These are phyloP conservation scores for Allium sativum DNA, from an alignment of 106 monocot genomes.

Conservation along the genomic window DNA sequence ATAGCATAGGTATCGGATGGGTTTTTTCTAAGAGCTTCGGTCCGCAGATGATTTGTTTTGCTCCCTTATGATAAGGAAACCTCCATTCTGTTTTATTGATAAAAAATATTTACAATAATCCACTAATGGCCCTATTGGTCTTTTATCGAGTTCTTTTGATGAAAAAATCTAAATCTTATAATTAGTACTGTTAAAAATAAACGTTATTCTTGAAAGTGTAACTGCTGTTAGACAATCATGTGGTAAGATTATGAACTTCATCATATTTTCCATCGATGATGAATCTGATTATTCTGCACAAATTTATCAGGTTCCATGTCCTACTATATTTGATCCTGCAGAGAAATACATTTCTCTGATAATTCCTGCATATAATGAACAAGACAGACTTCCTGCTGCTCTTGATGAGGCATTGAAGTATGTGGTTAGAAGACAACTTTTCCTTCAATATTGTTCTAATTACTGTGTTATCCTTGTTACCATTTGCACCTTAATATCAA, in stretches of 20 bases:
- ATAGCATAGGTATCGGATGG: too few species aligned
- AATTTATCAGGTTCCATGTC: conserved; percentile 62
- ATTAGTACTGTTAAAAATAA: too few species aligned
- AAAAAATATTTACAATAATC: too few species aligned
- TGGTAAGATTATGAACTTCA: neutral
- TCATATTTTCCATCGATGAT: neutral
- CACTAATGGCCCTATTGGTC: too few species aligned
- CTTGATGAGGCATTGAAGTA: conserved; percentile 78
- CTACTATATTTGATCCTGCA: conserved; percentile 87
- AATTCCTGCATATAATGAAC: conserved; percentile 91
- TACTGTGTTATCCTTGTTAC: too few species aligned
- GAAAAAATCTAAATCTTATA: too few species aligned
- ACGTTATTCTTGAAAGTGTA: neutral
- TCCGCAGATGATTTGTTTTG: too few species aligned
- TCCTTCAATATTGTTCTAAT: neutral
- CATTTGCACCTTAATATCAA: too few species aligned
- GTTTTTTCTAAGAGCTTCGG: too few species aligned
- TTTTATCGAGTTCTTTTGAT: too few species aligned
- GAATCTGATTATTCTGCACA: neutral
- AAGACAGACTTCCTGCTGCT: conserved; percentile 81
- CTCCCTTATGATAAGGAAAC: too few species aligned
- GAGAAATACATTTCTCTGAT: conserved; percentile 94
- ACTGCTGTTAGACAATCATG: neutral
- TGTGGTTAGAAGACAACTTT: conserved; percentile 14
- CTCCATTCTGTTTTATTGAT: too few species aligned